phyloP scores from a whole-genome alignment of 1,284 basidiomycete genomes.

The Leccinum glutinopallens region DNA sequence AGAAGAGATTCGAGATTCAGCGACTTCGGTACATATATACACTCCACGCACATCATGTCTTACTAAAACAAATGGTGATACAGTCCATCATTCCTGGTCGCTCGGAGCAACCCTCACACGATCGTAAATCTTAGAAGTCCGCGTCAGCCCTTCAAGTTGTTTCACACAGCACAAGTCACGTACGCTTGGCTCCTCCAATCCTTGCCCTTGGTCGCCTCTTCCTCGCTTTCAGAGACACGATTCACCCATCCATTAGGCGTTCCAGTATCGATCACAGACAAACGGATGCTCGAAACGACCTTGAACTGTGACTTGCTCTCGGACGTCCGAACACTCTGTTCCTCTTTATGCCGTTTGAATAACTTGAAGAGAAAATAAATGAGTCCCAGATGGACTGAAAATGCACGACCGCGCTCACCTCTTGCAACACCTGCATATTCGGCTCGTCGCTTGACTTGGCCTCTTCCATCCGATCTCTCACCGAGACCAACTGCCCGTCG shows the following conservation, averaged over 20 bases:
- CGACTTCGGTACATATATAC: not conserved
- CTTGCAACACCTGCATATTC: conserved; percentile 64
- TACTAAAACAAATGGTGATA: not conserved
- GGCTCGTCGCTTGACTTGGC: conserved; percentile 59
- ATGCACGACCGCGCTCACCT: conserved; percentile 42
- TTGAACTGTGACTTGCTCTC: conserved; percentile 69
- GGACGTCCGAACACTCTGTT: conserved; percentile 43
- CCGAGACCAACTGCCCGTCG: conserved; percentile 84
- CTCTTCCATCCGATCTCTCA: conserved; percentile 74
- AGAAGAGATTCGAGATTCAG: not conserved
- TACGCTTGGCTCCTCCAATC: conserved; percentile 75
- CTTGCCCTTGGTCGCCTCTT: conserved; percentile 48
- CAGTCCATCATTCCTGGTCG: not conserved
- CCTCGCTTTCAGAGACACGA: conserved; percentile 60
- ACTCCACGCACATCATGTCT: not conserved
- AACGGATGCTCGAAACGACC: conserved; percentile 63
- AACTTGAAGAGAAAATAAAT: conserved; percentile 38
- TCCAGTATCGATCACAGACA: conserved; percentile 66
- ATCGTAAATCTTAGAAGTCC: conserved; percentile 20
- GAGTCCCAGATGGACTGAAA: not conserved
- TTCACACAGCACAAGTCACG: conserved; percentile 16
- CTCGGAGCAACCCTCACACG: conserved; percentile 2
- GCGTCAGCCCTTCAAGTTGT: conserved; percentile 4
- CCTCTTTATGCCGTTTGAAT: conserved; percentile 62
- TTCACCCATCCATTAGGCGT: conserved; percentile 75